These are phyloP conservation scores for Suhomyces pyralidae DNA, from an alignment of 805 yeast genomes.

Conservation along the genomic window DNA sequence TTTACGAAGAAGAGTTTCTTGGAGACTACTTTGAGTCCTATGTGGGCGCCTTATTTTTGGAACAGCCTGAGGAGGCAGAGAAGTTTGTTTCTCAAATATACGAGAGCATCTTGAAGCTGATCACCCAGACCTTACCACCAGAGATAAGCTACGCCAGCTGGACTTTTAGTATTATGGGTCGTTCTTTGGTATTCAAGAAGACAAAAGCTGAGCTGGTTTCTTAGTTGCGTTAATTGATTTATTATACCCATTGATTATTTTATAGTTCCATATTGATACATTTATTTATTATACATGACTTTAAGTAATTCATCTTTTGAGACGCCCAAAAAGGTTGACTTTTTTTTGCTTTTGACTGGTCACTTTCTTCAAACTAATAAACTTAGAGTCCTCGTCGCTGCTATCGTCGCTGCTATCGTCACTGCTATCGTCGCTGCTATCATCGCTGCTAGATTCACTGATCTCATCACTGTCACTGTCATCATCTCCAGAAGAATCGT, in stretches of 20 bases:
- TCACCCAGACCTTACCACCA: constrained; percentile 14
- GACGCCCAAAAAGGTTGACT: constrained; percentile 23
- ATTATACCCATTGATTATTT: neutral
- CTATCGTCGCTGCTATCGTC: constrained; percentile 8
- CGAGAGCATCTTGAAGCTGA: constrained; percentile 27
- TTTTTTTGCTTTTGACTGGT: constrained; percentile 7
- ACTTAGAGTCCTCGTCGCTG: constrained; percentile 13
- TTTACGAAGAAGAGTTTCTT: constrained; percentile 40
- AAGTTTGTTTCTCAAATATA: constrained; percentile 32
- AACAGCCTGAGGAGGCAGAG: constrained; percentile 36
- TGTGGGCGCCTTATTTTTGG: constrained; percentile 40
- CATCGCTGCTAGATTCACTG: constrained; percentile 12
- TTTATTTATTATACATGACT: neutral
- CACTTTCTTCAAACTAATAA: constrained; percentile 24
- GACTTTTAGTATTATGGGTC: constrained; percentile 35
- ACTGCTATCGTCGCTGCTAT: constrained; percentile 9
- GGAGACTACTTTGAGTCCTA: constrained; percentile 43
- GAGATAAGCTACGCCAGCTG: constrained; percentile 26
- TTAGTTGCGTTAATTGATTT: neutral
- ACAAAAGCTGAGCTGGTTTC: constrained; percentile 1
- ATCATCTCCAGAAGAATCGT: constrained; percentile 3
- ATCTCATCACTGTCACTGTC: constrained; percentile 15
- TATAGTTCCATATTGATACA: neutral
- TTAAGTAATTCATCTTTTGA: constrained; percentile 15
- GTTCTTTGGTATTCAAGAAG: constrained; percentile 15